Base-by-base conservation (phyloP, 2,329 filamentous ascomycete genomes). In the Podosphaera xanthii region DNA sequence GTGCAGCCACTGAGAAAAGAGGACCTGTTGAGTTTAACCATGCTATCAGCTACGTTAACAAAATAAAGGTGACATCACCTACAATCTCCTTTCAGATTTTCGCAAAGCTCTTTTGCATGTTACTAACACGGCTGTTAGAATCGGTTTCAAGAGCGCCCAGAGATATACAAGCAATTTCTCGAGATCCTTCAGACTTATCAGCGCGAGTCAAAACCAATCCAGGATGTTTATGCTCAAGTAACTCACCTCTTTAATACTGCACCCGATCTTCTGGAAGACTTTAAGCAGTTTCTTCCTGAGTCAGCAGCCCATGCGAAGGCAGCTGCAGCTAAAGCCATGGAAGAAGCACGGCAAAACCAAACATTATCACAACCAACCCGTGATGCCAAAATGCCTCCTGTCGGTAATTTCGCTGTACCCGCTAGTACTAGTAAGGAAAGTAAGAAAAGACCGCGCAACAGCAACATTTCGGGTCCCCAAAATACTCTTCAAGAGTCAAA, bases 181-280 rank as follows among this genome's bases (percentile, higher is more conserved):
- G 92, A 98, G 70, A 98, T 98, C 56, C 75, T 98, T 53, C 92
- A 98, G 72, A 98, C 92, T 1, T 98, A 98, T 67, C 92, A 98
- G 71, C 82, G 92, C 60, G 92, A 98, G 70, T 94, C 92, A 58
- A 97, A 97, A 69, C 94, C 92, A 0, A 98, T 98, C 44, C 90
- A 96, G 70, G 92, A 98, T 71, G 92, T 98, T 2, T 98, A 98
- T 70, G 86, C 87, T 0, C 92, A 98, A 71, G 92, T 98, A 33
- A 98, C 94, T 0, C 86, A 85, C 38, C 76, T 98, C 0, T 98
- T 98, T 73, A 89, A 88, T 68, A 85, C 86, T 4, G 92, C 94
- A 0, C 91, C 91, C 3, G 92, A 98, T 71, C 80, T 98, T 10
- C 76, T 98, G 1, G 92, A 98, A 71, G 92, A 98, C 68, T 98